phyloP scores from a whole-genome alignment of 2,329 filamentous ascomycete species.

The Coleophoma eucalyptorum region DNA sequence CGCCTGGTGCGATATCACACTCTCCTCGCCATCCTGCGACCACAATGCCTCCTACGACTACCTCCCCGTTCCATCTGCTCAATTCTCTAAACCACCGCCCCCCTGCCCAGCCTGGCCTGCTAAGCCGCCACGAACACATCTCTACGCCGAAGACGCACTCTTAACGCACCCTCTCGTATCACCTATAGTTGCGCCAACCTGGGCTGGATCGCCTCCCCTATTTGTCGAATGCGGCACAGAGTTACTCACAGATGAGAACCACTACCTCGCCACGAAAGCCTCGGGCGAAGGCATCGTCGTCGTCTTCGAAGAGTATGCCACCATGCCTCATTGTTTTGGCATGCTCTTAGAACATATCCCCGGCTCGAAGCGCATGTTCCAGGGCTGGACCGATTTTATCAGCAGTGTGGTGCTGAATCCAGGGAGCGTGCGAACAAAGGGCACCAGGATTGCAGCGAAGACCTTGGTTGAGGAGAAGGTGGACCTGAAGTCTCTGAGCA shows the following conservation, averaged over 20 bases:
- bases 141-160: conserved; percentile 52
- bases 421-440: conserved; percentile 29
- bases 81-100: conserved; percentile 30
- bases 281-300: conserved; percentile 54
- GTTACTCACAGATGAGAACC: conserved; percentile 64
- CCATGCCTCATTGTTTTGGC: conserved; percentile 76
- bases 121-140: conserved; percentile 44
- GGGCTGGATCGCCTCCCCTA: conserved; percentile 60
- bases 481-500: conserved; percentile 37
- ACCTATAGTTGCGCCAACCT: conserved; percentile 53
- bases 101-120: conserved; percentile 56
- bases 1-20: conserved; percentile 70
- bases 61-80: conserved; percentile 41
- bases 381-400: conserved; percentile 55
- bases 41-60: conserved; percentile 58
- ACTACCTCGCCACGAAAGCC: conserved; percentile 54
- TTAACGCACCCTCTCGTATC: conserved; percentile 65
- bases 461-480: conserved; percentile 44
- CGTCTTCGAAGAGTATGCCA: conserved; percentile 69
- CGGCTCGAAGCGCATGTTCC: conserved; percentile 47
- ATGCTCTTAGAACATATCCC: conserved; percentile 47
- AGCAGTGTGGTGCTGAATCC: conserved; percentile 27
- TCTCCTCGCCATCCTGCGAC: conserved; percentile 54
- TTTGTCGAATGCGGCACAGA: conserved; percentile 71
- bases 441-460: conserved; percentile 44